These are phyloP conservation scores for Hirsutella minnesotensis DNA, from an alignment of 2,329 filamentous ascomycete species.

Conservation along the genomic window DNA sequence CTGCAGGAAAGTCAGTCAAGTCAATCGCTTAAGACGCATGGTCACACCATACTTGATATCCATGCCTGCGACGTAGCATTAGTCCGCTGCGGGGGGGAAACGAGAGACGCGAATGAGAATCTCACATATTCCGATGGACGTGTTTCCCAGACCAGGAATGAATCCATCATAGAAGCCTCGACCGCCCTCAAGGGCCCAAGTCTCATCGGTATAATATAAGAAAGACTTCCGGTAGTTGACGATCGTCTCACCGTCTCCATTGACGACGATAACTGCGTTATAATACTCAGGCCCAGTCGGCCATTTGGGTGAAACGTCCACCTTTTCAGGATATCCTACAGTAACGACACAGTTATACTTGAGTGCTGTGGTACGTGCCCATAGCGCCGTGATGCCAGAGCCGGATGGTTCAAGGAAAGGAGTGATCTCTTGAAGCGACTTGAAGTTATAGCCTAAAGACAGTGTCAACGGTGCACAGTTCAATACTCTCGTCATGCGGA, in stretches of 20 bases:
- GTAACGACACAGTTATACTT: constrained; percentile 57
- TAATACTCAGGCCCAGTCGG: constrained; percentile 41
- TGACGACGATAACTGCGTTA: constrained; percentile 42
- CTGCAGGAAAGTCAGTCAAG: constrained; percentile 7
- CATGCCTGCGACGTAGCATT: constrained; percentile 24
- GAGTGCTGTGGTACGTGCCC: no score
- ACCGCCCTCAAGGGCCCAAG: constrained; percentile 45
- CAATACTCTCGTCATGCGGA: no score
- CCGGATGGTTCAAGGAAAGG: no score
- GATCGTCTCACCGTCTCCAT: constrained; percentile 45
- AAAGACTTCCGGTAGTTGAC: constrained; percentile 50
- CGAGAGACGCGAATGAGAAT: no score
- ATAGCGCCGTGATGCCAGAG: no score
- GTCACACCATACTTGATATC: constrained; percentile 42
- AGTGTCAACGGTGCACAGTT: no score
- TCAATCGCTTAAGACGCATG: not conserved
- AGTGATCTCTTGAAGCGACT: no score
- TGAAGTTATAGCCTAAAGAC: no score
- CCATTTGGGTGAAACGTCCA: constrained; percentile 37
- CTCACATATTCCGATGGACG: constrained; percentile 46
- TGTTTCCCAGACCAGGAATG: constrained; percentile 36
- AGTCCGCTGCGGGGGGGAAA: not conserved
- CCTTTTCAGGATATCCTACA: constrained; percentile 64
- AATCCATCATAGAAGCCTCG: constrained; percentile 35
- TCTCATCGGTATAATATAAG: constrained; percentile 48